Evolutionary conservation across 768 basidiomycete genomes (phyloP).

Genomic region (Lanmaoa rubissima): DNA sequence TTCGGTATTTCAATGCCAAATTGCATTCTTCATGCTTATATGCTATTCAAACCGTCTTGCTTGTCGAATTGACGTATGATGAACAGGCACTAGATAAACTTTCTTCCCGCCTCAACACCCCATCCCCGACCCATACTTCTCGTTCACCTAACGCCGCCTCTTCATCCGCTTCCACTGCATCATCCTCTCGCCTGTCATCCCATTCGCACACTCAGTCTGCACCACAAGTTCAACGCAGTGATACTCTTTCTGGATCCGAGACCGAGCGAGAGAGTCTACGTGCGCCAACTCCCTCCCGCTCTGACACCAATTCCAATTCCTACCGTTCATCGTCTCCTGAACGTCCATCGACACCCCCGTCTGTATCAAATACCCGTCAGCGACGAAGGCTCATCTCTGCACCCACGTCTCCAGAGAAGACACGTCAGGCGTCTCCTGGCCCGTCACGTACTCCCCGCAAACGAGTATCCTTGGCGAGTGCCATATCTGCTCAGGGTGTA

Average conservation of each 20-base stretch:
- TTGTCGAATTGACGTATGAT: constrained; percentile 1
- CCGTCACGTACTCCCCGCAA: constrained; percentile 44
- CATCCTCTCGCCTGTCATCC: constrained; percentile 37
- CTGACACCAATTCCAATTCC: constrained; percentile 30
- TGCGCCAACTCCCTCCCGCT: constrained; percentile 32
- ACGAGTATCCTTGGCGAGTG: constrained; percentile 38
- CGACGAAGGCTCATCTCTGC: constrained; percentile 48
- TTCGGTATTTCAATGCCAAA: constrained; percentile 1
- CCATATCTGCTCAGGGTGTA: constrained; percentile 28
- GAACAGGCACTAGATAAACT: constrained; percentile 68
- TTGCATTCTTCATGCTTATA: constrained; percentile 16
- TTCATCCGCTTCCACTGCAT: constrained; percentile 36
- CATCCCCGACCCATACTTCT: constrained; percentile 47
- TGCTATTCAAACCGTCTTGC: constrained; percentile 12
- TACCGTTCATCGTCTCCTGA: constrained; percentile 41
- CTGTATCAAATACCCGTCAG: constrained; percentile 19
- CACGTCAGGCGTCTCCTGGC: constrained; percentile 38
- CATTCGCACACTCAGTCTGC: constrained; percentile 30
- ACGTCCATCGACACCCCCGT: constrained; percentile 37
- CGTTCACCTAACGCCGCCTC: constrained; percentile 36
- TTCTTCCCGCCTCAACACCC: constrained; percentile 55
- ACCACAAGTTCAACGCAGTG: constrained; percentile 28
- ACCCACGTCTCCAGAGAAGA: constrained; percentile 45
- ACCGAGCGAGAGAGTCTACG: constrained; percentile 68
- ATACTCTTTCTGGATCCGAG: constrained; percentile 70